Conservation (phyloP, 1,284 basidiomycete genomes). For the Sphaerobolus stellatus region DNA sequence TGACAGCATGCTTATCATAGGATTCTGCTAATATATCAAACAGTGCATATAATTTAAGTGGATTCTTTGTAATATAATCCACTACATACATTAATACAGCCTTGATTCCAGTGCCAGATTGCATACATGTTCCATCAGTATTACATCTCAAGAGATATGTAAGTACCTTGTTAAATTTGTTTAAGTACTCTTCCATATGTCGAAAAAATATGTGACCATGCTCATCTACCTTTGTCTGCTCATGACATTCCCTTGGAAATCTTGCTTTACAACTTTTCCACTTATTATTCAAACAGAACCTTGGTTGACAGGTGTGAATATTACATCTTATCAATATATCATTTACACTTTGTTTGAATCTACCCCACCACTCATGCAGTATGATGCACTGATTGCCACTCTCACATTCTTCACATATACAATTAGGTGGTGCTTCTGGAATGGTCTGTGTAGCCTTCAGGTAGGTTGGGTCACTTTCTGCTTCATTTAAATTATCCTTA, state of each 20-base stretch:
- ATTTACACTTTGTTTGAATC: conserved; percentile 14
- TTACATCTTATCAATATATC: conserved; percentile 4
- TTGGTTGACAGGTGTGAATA: background rate
- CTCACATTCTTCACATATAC: background rate
- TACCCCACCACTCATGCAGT: conserved; percentile 16
- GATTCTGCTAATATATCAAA: too few species aligned
- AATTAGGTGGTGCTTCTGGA: background rate
- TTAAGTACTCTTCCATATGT: conserved; percentile 35
- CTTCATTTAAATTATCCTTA: background rate
- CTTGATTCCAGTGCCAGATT: too few species aligned
- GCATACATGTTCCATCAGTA: conserved; percentile 35
- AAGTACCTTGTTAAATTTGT: conserved; percentile 29
- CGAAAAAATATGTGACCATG: conserved; percentile 32
- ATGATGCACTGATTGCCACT: conserved; percentile 5
- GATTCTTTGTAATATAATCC: too few species aligned
- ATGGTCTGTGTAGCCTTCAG: background rate
- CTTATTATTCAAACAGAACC: conserved; percentile 23
- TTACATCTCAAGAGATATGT: conserved; percentile 37
- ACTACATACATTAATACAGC: too few species aligned
- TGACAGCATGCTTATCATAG: too few species aligned
- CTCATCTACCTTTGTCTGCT: conserved; percentile 22
- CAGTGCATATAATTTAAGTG: too few species aligned
- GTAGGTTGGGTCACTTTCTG: background rate
- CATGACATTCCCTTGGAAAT: conserved; percentile 24
- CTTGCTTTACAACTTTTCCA: conserved; percentile 26